Evolutionary conservation across 345 rosid genomes (phyloP), one percentile per base, ranked within the genome.

Genomic region (Arabis alpina): DNA sequence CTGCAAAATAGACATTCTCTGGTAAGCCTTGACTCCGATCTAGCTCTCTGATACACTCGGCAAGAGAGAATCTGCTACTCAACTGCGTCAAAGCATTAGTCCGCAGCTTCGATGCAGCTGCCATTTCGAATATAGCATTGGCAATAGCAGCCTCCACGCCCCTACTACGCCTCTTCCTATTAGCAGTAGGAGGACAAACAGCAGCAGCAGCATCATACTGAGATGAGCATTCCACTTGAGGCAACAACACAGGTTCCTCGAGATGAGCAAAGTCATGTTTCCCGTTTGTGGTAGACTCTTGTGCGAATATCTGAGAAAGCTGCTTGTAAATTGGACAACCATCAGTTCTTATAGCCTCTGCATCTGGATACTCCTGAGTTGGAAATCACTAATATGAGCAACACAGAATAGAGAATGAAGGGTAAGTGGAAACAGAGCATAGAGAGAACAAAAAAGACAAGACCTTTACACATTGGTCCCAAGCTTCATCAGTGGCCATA

Each of bases 61-160:
- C 71, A 43, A 88, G 77, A 61, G 80, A 71, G 71, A 72, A 85
- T 66, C 74, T 78, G 32, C 68, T 65, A 5, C 32, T 61, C 27
- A 55, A 19, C 61, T 80, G 78, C 44, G 48, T 68, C 50, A 78
- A 25, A 44, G 83, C 82, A 71, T 64, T 72, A 56, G 81, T 75
- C 37, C 79, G 76, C 47, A 82, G 40, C 75, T 74, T 82, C 10
- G 90, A 80, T n/a, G 88, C 83, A n/a, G 79, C 75, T 10, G 88
- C 90, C 87, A 82, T 87, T 62, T 81, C 83, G 70, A 37, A 45
- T 47, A 82, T 73, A 43, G 86, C 90, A 62, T 61, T 79, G n/a
- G 85, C 90, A 45, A 84, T 87, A 51, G 81, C 76, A 75, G 70
- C 87, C 64, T 80, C 88, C 59, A 82, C 56, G 43, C 92, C 84